A percentile compares a stretch with the other conserved stretches of the same genome.
These are phyloP conservation scores for Kickxella alabastrina DNA, from an alignment of 192 early-diverging fungal genomes.

Conservation along the genomic window DNA sequence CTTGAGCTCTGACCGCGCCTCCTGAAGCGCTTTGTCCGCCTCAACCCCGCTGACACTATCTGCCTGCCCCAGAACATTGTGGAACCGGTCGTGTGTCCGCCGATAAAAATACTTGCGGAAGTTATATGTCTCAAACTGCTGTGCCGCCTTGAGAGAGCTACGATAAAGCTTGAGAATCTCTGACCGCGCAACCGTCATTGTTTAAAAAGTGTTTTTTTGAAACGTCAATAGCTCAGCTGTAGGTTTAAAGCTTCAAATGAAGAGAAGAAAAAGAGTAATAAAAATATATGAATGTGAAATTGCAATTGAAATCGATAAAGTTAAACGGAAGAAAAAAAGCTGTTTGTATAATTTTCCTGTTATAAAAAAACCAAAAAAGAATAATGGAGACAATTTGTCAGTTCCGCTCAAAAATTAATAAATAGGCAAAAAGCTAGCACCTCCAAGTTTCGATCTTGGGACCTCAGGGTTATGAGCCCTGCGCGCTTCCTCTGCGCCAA, in stretches of 20 bases:
- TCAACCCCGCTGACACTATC: not conserved
- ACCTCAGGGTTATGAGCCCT: slow-evolving; percentile 87
- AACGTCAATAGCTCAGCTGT: too few relatives aligned
- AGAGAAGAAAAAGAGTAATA: slow-evolving; percentile 18
- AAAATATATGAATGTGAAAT: too few relatives aligned
- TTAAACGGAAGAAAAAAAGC: too few relatives aligned
- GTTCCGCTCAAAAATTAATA: too few relatives aligned
- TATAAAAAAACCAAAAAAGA: too few relatives aligned
- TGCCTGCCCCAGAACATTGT: slow-evolving; percentile 48
- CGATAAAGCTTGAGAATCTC: slow-evolving; percentile 76
- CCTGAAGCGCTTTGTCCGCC: slow-evolving; percentile 42
- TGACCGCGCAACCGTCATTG: slow-evolving; percentile 39
- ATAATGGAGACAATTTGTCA: too few relatives aligned
- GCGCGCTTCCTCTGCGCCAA: slow-evolving; percentile 83
- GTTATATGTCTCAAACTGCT: slow-evolving; percentile 79
- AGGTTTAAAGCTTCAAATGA: not conserved
- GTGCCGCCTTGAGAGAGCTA: slow-evolving; percentile 66
- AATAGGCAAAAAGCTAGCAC: slow-evolving; percentile 47
- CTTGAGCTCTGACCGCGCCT: slow-evolving; percentile 64
- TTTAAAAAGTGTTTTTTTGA: too few relatives aligned
- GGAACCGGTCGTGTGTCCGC: slow-evolving; percentile 76
- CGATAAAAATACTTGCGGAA: slow-evolving; percentile 83
- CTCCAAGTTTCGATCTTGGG: slow-evolving; percentile 75
- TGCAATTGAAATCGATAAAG: too few relatives aligned
- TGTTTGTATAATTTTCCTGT: too few relatives aligned